Evolutionary conservation across 768 basidiomycete genomes (phyloP).

Genomic region (Lenzites betulinus): DNA sequence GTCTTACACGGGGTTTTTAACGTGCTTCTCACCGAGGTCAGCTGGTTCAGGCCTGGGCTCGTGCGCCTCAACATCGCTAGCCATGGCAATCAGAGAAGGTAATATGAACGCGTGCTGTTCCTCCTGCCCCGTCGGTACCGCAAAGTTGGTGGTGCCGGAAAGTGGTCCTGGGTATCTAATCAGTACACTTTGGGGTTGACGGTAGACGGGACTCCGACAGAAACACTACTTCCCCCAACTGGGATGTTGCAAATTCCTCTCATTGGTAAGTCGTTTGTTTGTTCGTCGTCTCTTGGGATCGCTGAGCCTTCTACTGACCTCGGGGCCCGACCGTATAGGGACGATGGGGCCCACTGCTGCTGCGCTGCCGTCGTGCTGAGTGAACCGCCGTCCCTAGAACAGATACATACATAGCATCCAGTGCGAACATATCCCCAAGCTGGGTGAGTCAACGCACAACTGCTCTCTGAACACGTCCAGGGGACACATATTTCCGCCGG

Average conservation of each 20-base stretch:
- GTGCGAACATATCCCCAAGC: neutral
- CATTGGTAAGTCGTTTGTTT: conserved; percentile 3
- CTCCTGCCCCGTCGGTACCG: conserved; percentile 4
- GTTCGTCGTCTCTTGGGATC: neutral
- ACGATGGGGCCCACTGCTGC: neutral
- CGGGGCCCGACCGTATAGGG: neutral
- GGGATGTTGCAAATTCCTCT: neutral
- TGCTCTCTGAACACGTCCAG: neutral
- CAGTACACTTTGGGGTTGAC: neutral
- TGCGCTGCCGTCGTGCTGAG: neutral
- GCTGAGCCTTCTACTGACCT: neutral
- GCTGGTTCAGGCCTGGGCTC: neutral
- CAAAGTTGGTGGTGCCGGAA: neutral
- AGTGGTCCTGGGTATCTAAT: neutral
- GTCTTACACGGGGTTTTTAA: conserved; percentile 9
- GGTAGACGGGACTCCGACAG: conserved; percentile 2
- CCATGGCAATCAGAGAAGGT: conserved; percentile 1
- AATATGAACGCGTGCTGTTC: neutral
- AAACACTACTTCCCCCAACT: neutral
- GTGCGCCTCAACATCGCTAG: neutral
- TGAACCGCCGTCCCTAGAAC: neutral
- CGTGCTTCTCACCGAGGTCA: conserved; percentile 15
- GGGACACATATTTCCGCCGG: conserved; percentile 2
- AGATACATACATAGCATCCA: neutral
- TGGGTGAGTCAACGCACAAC: too few relatives aligned